Conservation (phyloP, 371 early-diverging fungal species). For the Rhizopus microsporus region DNA sequence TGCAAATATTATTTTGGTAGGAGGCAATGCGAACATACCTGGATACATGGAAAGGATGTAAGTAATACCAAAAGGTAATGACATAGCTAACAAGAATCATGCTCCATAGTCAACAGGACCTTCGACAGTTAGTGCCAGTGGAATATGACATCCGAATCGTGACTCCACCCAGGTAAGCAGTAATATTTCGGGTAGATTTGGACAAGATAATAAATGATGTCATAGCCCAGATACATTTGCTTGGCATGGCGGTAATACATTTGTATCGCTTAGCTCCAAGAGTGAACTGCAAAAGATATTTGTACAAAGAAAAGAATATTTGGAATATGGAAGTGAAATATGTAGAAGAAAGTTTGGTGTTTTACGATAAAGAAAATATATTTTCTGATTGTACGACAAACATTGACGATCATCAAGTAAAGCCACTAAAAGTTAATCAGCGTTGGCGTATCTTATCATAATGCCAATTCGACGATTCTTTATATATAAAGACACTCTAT, state of each 20-base stretch:
- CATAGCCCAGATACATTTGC: constrained; percentile 55
- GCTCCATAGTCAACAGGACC: constrained; percentile 52
- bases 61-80: constrained; percentile 13
- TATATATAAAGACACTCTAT: too few species aligned
- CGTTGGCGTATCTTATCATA: too few species aligned
- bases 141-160: constrained; percentile 67
- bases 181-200: constrained; percentile 1
- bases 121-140: constrained; percentile 63
- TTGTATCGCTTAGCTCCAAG: constrained; percentile 46
- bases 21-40: constrained; percentile 72
- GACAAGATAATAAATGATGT: not conserved
- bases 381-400: not conserved
- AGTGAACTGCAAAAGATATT: constrained; percentile 48
- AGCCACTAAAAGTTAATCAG: too few species aligned
- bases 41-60: constrained; percentile 75
- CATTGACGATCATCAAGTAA: not conserved
- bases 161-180: constrained; percentile 61
- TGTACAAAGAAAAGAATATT: constrained; percentile 60
- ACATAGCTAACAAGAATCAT: not conserved
- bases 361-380: constrained; percentile 8
- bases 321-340: constrained; percentile 59
- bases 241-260: constrained; percentile 54
- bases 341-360: constrained; percentile 47
- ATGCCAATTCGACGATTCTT: too few species aligned
- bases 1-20: constrained; percentile 76